Percentiles rank a stretch among this genome's conserved stretches.
Conservation (phyloP, 768 basidiomycete species). For the Pulveroboletus ravenelii region DNA sequence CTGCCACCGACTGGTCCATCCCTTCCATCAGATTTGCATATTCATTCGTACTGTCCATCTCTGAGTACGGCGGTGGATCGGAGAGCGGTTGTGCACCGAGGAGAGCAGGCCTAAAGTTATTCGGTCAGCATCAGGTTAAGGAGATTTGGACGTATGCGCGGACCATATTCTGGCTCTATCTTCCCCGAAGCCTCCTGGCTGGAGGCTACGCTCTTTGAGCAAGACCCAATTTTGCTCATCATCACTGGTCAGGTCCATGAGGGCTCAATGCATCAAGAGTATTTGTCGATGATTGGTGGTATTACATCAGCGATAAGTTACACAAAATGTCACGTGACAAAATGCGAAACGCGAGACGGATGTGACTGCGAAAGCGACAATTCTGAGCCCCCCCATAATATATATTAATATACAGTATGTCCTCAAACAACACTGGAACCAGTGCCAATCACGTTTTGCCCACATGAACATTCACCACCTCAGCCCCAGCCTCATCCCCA, state of each 20-base stretch:
- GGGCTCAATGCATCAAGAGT: constrained; percentile 8
- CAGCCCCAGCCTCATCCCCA: constrained; percentile 1
- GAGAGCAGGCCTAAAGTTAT: constrained; percentile 21
- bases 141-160: constrained; percentile 16
- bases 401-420: too few relatives aligned
- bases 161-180: constrained; percentile 57
- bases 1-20: neutral
- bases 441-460: constrained; percentile 5
- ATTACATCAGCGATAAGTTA: constrained; percentile 19
- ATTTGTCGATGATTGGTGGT: neutral
- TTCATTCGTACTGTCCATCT: constrained; percentile 14
- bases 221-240: constrained; percentile 41
- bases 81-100: constrained; percentile 38
- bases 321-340: too few relatives aligned
- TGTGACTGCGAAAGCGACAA: too few relatives aligned
- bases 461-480: constrained; percentile 19
- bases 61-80: constrained; percentile 30
- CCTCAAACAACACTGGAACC: neutral
- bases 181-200: constrained; percentile 60
- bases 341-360: too few relatives aligned
- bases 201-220: constrained; percentile 45
- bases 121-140: constrained; percentile 18
- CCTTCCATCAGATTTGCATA: neutral
- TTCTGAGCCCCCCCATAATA: too few relatives aligned
- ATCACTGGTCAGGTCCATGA: constrained; percentile 20